Evolutionary conservation across 768 basidiomycete species (phyloP).

Genomic region (Suillus alpinus): DNA sequence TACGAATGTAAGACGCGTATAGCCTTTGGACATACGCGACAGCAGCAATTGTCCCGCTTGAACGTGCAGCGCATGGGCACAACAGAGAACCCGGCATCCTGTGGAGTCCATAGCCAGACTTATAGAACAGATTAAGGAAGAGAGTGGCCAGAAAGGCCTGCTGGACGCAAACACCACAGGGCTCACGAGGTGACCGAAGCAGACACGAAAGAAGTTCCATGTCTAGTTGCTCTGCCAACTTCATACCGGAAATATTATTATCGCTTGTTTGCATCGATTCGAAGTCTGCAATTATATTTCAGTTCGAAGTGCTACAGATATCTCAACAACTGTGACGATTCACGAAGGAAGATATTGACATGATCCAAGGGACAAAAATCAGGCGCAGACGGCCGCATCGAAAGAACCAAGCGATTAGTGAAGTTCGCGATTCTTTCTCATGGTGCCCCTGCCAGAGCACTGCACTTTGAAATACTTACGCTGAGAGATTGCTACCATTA

Average conservation of each 20-base stretch:
- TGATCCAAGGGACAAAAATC: too few species aligned
- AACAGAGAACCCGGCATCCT: background rate
- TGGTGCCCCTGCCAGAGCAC: too few species aligned
- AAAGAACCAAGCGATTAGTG: too few species aligned
- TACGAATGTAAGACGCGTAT: background rate
- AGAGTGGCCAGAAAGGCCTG: background rate
- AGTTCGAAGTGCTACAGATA: too few species aligned
- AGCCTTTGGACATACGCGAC: background rate
- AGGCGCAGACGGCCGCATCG: too few species aligned
- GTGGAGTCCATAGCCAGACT: background rate
- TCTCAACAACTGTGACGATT: too few species aligned
- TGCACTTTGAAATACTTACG: too few species aligned
- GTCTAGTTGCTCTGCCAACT: background rate
- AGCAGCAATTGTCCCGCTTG: background rate
- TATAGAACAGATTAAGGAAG: background rate
- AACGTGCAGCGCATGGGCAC: background rate
- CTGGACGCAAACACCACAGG: background rate
- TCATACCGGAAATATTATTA: background rate
- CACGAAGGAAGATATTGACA: too few species aligned
- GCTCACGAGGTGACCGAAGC: background rate
- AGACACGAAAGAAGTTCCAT: too few species aligned
- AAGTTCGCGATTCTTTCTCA: too few species aligned
- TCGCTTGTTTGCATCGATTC: background rate
- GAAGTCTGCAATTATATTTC: too few species aligned
- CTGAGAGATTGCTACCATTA: too few species aligned